Percentiles rank a stretch among this genome's conserved stretches.
Evolutionary conservation across 176 grass and related monocot genomes (phyloP).

Genomic region (Ensete glaucum): DNA sequence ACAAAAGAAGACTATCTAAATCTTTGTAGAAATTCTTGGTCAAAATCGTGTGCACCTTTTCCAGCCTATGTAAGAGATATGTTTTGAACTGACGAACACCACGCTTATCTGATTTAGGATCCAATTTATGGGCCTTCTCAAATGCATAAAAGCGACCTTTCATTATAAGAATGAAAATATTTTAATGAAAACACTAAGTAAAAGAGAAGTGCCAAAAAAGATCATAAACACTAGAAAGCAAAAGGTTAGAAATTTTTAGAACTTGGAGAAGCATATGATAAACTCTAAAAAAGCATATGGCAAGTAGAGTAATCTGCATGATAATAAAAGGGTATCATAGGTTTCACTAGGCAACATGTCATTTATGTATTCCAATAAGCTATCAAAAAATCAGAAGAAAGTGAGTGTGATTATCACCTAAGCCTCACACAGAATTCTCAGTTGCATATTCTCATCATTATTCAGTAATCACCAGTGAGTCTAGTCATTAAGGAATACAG

Average conservation of each 20-base stretch:
- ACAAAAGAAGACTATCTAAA: not conserved
- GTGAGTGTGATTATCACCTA: not conserved
- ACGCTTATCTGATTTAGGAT: constrained; percentile 49
- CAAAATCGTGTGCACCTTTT: constrained; percentile 39
- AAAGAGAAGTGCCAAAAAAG: not conserved
- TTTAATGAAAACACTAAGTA: not conserved
- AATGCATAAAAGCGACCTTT: constrained; percentile 85
- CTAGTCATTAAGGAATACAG: too few relatives aligned
- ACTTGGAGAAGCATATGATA: not conserved
- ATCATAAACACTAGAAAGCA: not conserved
- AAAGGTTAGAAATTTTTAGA: not conserved
- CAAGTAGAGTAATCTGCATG: too few relatives aligned
- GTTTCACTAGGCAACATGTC: too few relatives aligned
- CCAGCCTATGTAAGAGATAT: constrained; percentile 76
- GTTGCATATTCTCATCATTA: too few relatives aligned
- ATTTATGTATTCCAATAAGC: not conserved
- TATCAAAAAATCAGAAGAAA: not conserved
- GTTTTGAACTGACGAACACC: constrained; percentile 94
- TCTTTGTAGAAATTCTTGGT: not conserved
- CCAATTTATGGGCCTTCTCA: constrained; percentile 69
- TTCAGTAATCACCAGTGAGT: too few relatives aligned
- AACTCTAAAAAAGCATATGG: too few relatives aligned
- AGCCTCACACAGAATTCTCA: not conserved
- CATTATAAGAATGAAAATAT: constrained; percentile 9
- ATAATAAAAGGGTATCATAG: too few relatives aligned